These are phyloP conservation scores for Marasmius sp. DNA, from an alignment of 1,284 basidiomycete genomes.

Conservation along the genomic window DNA sequence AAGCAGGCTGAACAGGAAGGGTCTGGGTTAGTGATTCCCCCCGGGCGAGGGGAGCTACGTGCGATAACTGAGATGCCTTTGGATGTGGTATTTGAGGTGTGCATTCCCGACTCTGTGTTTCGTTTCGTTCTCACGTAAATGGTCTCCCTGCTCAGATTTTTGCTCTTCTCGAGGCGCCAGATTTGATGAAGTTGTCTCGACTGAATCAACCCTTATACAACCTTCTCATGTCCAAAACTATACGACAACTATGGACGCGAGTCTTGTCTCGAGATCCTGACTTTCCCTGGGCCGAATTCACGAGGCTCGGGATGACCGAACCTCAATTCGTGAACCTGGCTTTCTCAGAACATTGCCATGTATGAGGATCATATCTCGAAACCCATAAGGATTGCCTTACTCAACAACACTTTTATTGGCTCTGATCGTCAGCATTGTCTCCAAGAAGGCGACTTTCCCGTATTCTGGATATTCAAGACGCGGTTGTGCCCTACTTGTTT, in stretches of 20 bases:
- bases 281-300: not conserved
- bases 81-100: not conserved
- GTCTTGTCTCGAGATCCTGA: not conserved
- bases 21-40: not conserved
- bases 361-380: not conserved
- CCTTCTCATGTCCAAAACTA: not conserved
- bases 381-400: not conserved
- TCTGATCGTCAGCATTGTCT: not conserved
- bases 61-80: not conserved
- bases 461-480: not conserved
- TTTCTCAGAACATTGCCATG: not conserved
- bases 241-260: not conserved
- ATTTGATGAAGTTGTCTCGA: not conserved
- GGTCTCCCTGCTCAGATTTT: not conserved
- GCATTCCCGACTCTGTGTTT: not conserved
- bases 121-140: not conserved
- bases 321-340: not conserved
- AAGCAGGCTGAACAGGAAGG: not conserved
- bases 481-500: not conserved
- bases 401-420: not conserved
- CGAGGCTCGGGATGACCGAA: not conserved
- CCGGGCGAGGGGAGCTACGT: not conserved
- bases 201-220: not conserved
- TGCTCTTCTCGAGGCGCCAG: not conserved
- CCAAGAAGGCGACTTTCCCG: not conserved